phyloP scores from a whole-genome alignment of 2,329 filamentous ascomycete species.

The Hypocreales sp. region DNA sequence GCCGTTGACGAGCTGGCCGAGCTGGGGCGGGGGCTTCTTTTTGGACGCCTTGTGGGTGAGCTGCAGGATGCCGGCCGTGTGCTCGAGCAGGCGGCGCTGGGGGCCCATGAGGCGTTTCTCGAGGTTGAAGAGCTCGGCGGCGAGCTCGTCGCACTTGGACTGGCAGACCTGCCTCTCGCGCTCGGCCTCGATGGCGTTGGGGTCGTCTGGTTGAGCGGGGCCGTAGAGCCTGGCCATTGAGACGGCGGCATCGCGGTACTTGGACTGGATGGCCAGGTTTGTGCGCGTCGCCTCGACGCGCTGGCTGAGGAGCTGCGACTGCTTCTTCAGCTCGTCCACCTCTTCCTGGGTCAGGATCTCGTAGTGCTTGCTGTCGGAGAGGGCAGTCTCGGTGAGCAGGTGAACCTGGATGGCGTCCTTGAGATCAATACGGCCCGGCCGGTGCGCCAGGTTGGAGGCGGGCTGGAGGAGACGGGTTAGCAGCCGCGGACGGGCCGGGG shows the following conservation, averaged over 20 bases:
- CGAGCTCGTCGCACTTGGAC: slow-evolving; percentile 72
- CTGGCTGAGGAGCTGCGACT: slow-evolving; percentile 53
- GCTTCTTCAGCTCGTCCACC: slow-evolving; percentile 81
- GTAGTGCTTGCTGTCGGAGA: slow-evolving; percentile 74
- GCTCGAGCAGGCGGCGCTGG: slow-evolving; percentile 64
- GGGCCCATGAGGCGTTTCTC: slow-evolving; percentile 64
- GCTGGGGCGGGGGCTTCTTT: slow-evolving; percentile 29
- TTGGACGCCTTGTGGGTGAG: slow-evolving; percentile 71
- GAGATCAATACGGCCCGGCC: slow-evolving; percentile 41
- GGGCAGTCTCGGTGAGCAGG: slow-evolving; percentile 81
- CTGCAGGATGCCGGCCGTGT: slow-evolving; percentile 85
- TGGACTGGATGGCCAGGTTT: slow-evolving; percentile 78
- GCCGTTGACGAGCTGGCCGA: slow-evolving; percentile 29
- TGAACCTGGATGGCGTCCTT: slow-evolving; percentile 73
- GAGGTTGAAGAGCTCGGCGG: slow-evolving; percentile 62
- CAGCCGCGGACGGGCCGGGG: neutral
- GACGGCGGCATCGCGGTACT: slow-evolving; percentile 83
- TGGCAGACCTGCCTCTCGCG: slow-evolving; percentile 60
- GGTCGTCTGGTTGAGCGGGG: slow-evolving; percentile 33
- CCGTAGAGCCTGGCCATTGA: slow-evolving; percentile 73
- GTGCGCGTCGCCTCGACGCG: slow-evolving; percentile 71
- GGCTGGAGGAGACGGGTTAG: slow-evolving; percentile 20
- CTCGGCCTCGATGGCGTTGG: slow-evolving; percentile 47
- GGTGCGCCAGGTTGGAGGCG: slow-evolving; percentile 35
- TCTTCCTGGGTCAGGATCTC: slow-evolving; percentile 83